Conservation (phyloP, 2,329 filamentous ascomycete genomes). For the Fusarium compactum region DNA sequence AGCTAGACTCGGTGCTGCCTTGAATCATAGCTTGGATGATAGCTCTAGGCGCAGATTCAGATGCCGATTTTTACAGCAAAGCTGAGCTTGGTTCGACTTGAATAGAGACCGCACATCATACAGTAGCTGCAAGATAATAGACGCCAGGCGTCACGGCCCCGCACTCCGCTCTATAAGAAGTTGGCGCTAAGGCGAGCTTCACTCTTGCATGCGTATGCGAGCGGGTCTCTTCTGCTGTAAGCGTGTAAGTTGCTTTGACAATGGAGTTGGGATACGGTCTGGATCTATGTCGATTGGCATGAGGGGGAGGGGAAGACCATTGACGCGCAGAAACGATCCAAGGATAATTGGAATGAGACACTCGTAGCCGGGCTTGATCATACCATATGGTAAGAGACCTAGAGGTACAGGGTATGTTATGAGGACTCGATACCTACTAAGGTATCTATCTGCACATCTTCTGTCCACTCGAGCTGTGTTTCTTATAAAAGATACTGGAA, state of each 20-base stretch:
- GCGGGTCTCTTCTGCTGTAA: slow-evolving; percentile 14
- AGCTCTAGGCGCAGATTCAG: neutral
- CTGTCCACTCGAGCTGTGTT: neutral
- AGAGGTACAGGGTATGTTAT: neutral
- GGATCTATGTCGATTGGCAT: slow-evolving; percentile 19
- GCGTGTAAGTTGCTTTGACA: slow-evolving; percentile 24
- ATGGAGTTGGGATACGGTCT: slow-evolving; percentile 31
- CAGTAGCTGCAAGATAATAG: neutral
- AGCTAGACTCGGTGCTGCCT: neutral
- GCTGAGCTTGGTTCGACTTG: slow-evolving; percentile 13
- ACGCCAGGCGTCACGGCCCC: slow-evolving; percentile 35
- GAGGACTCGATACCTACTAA: neutral
- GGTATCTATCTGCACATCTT: neutral
- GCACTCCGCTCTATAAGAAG: slow-evolving; percentile 31
- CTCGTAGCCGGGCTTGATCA: slow-evolving; percentile 3
- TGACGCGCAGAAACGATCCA: slow-evolving; percentile 12
- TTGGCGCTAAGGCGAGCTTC: slow-evolving; percentile 33
- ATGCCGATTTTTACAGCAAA: slow-evolving; percentile 2
- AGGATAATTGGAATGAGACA: slow-evolving; percentile 21
- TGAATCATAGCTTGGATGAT: neutral
- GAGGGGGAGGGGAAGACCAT: slow-evolving; percentile 1
- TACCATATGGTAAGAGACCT: neutral
- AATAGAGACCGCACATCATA: slow-evolving; percentile 7
- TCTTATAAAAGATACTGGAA: neutral
- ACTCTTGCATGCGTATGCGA: slow-evolving; percentile 12